Percentiles rank a stretch among this genome's conserved stretches.
Evolutionary conservation across 169 alveolate genomes (phyloP).

Genomic region (Cryptosporidium canis): DNA sequence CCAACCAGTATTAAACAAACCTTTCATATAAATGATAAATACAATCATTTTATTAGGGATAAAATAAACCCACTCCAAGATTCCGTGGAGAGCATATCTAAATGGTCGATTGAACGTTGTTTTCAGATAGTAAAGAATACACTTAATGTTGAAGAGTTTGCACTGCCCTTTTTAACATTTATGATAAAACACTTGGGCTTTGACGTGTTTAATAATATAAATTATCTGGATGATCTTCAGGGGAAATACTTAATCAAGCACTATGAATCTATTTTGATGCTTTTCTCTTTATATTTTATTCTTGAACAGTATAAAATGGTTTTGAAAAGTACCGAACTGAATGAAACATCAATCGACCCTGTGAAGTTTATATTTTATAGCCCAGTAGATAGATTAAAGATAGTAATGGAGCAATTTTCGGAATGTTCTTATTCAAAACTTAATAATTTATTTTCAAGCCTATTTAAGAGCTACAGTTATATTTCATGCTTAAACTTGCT

Average conservation of each 20-base stretch:
- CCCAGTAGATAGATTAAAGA: constrained; percentile 18
- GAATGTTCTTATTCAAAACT: neutral
- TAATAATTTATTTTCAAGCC: neutral
- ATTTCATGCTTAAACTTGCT: neutral
- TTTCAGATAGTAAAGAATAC: constrained; percentile 37
- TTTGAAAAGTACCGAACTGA: neutral
- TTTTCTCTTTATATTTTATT: constrained; percentile 33
- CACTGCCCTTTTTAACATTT: constrained; percentile 40
- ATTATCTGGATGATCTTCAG: neutral
- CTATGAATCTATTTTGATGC: neutral
- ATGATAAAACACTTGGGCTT: constrained; percentile 32
- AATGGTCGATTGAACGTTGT: constrained; percentile 58
- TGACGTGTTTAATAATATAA: neutral
- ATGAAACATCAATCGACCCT: neutral
- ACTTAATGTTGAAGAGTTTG: constrained; percentile 17
- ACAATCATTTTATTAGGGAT: neutral
- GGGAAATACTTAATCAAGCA: neutral
- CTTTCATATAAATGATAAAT: neutral
- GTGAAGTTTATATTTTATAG: constrained; percentile 1
- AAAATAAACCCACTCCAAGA: neutral
- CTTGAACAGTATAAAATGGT: constrained; percentile 14
- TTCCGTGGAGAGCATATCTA: constrained; percentile 1
- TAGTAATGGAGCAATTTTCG: neutral
- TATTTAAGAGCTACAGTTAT: neutral
- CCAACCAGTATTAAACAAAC: constrained; percentile 1